Evolutionary conservation across 805 yeast genomes (phyloP), one percentile per base, ranked within the genome.

Genomic region (Teunomyces atbi): DNA sequence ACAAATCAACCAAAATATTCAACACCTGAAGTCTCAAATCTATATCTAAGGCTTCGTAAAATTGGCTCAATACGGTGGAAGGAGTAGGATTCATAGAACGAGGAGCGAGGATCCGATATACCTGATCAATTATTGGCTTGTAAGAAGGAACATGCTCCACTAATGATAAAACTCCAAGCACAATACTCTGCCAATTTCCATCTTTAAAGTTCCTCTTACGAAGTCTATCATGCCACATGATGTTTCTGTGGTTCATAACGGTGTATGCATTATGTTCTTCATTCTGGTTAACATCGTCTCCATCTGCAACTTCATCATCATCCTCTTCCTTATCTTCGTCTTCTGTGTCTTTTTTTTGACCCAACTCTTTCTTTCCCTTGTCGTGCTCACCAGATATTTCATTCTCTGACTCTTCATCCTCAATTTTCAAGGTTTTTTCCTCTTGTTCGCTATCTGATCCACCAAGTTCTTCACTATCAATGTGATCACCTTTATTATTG

Each of bases 121-220:
- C 76, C 27, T 75, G 71, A 5, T 64, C 67, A 41, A 85, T 81
- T 16, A 73, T 72, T 1, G 69, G 66, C 20, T 69, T 59, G 66
- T 79, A 85, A 11, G 75, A 76, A 1, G 82, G 80, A 33, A 82
- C 73, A 52, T 82, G 74, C 39, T 81, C 81, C 12, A 81, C 80
- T 41, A 74, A 70, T 16, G 82, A 79, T 35, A 91, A 72, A 2
- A 90, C 71, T 27, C 96, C 96, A 41, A 90, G 62, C 36, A 91
- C 63, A 36, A 86, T 78, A 34, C 85, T 75, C 55, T 89, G 84
- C 97, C 97, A 92, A 45, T 81, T 82, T 3, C 96, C 96, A 56
- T 89, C 90, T 55, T 77, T 81, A 62, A 87, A 94, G 51, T 79
- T 78, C 45, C 96, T 79, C 45, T 79, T 83, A 11, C 83, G 77